phyloP scores from a whole-genome alignment of 441 rosid genomes.

The Eutrema salsugineum region DNA sequence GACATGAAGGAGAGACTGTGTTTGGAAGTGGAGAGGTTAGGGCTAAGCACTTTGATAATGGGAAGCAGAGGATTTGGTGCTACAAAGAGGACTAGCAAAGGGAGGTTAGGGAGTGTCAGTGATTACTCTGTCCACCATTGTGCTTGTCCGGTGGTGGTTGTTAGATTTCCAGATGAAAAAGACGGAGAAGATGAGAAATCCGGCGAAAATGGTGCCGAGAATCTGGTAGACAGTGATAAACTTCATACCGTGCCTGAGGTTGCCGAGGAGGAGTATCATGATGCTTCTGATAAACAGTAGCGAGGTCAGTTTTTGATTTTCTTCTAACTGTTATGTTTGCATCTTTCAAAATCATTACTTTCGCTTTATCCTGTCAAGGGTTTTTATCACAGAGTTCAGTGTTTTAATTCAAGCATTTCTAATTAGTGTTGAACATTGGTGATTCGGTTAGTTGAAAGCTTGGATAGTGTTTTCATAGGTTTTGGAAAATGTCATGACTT shows the following conservation, averaged over 20 bases:
- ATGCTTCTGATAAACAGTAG: constrained; percentile 36
- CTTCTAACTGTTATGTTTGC: neutral
- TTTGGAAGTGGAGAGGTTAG: constrained; percentile 82
- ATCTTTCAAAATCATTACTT: neutral
- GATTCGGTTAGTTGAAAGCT: neutral
- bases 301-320: constrained; percentile 10
- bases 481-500: neutral
- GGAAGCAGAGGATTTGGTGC: constrained; percentile 89
- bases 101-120: constrained; percentile 78
- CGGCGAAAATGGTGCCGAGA: neutral
- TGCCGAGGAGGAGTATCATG: constrained; percentile 42
- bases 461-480: neutral
- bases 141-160: constrained; percentile 69
- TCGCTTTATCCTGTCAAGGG: neutral
- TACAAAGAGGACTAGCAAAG: constrained; percentile 37
- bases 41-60: constrained; percentile 60
- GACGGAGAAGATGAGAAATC: constrained; percentile 29
- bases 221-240: constrained; percentile 24
- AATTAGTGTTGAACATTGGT: neutral
- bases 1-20: constrained; percentile 90
- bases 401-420: neutral
- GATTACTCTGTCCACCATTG: constrained; percentile 77
- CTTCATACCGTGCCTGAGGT: constrained; percentile 47
- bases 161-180: constrained; percentile 49
- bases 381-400: neutral